Evolutionary conservation across 2,329 filamentous ascomycete species (phyloP).

Genomic region (Fusarium zealandicum): DNA sequence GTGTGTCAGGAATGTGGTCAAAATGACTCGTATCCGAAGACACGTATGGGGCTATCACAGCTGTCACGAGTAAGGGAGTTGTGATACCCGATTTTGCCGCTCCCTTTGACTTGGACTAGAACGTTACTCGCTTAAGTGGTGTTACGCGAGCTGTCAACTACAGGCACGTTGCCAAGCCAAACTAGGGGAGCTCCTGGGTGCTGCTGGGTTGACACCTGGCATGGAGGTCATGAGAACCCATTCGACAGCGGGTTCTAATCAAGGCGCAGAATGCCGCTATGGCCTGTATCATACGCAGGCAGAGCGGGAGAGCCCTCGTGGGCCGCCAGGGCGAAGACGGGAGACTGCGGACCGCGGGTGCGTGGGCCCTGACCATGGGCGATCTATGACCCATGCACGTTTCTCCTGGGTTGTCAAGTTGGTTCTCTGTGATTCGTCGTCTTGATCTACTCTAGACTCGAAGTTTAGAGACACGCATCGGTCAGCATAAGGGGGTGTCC

Average conservation of each 20-base stretch:
- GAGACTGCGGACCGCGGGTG: background rate
- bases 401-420: background rate
- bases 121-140: slow-evolving; percentile 4
- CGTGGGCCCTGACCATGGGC: slow-evolving; percentile 1
- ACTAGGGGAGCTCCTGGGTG: slow-evolving; percentile 21
- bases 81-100: background rate
- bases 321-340: background rate
- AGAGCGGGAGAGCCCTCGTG: background rate
- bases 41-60: background rate
- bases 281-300: background rate
- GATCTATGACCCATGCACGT: slow-evolving; percentile 2
- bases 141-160: slow-evolving; percentile 23
- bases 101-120: background rate
- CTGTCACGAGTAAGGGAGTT: background rate
- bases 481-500: background rate
- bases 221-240: background rate
- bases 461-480: background rate
- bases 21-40: slow-evolving; percentile 5
- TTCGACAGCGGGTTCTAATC: background rate
- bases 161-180: slow-evolving; percentile 13
- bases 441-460: background rate
- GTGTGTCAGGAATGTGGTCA: background rate
- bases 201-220: slow-evolving; percentile 8
- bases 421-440: background rate
- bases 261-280: background rate